Evolutionary conservation across 2,329 filamentous ascomycete genomes (phyloP).

Genomic region (Colletotrichum caudatum): DNA sequence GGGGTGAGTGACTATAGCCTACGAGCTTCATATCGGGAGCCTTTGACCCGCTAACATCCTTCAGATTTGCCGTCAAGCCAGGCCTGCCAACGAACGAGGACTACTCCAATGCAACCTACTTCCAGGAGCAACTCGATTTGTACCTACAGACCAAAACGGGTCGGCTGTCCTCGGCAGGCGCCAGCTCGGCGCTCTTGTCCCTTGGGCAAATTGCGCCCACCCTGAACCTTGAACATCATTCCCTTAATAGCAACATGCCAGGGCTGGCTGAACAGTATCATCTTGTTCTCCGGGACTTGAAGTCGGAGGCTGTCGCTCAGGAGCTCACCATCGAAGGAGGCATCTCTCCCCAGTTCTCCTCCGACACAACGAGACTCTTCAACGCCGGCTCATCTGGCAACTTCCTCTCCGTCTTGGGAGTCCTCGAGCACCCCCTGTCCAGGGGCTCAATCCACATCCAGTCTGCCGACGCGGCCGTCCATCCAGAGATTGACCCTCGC

Average conservation of each 20-base stretch:
- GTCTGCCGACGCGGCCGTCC: conserved; percentile 11
- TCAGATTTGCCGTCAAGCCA: conserved; percentile 30
- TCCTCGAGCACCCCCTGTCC: conserved; percentile 37
- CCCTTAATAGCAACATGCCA: neutral
- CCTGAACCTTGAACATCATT: neutral
- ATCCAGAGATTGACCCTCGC: conserved; percentile 34
- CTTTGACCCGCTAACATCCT: neutral
- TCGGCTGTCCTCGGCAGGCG: conserved; percentile 33
- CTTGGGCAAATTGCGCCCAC: conserved; percentile 30
- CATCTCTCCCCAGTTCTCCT: conserved; percentile 35
- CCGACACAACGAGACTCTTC: conserved; percentile 38
- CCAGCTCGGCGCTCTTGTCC: conserved; percentile 31
- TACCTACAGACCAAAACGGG: conserved; percentile 35
- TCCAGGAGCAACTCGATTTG: conserved; percentile 34
- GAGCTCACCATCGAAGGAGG: conserved; percentile 36
- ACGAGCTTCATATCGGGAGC: accelerated
- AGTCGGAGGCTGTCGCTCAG: conserved; percentile 21
- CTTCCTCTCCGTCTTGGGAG: conserved; percentile 34
- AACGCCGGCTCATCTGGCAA: conserved; percentile 12
- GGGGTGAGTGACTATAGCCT: neutral
- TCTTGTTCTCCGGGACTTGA: conserved; percentile 23
- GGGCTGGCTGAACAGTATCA: conserved; percentile 28
- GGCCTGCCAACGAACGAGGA: conserved; percentile 36
- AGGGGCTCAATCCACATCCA: conserved; percentile 35
- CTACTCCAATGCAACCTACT: conserved; percentile 33